phyloP scores from a whole-genome alignment of 768 basidiomycete genomes.

The Phaeotremella skinneri region DNA sequence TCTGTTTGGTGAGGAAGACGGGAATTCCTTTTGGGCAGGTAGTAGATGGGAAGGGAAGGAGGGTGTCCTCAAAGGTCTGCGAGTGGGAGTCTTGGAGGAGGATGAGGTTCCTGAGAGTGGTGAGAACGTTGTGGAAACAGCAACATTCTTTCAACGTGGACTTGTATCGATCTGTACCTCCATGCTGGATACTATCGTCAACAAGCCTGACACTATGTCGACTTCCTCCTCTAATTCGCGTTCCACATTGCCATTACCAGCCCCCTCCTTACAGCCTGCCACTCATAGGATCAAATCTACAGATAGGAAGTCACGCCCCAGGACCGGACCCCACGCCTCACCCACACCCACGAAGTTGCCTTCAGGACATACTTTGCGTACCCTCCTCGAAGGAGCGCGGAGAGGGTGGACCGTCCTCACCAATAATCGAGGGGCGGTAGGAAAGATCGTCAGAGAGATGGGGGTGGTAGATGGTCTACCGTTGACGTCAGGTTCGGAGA shows the following conservation, averaged over 20 bases:
- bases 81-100: conserved; percentile 58
- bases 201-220: conserved; percentile 52
- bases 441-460: conserved; percentile 69
- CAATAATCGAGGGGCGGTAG: conserved; percentile 75
- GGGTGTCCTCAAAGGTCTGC: conserved; percentile 62
- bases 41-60: conserved; percentile 55
- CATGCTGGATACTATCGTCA: conserved; percentile 54
- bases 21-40: conserved; percentile 43
- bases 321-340: conserved; percentile 51
- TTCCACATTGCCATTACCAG: neutral
- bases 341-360: conserved; percentile 55
- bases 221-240: conserved; percentile 17
- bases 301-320: conserved; percentile 19
- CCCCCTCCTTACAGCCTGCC: conserved; percentile 10
- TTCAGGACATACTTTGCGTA: conserved; percentile 74
- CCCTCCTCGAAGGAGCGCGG: conserved; percentile 66
- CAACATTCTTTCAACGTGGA: conserved; percentile 53
- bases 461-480: conserved; percentile 47
- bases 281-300: conserved; percentile 8
- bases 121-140: neutral
- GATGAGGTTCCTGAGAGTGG: conserved; percentile 11
- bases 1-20: conserved; percentile 56
- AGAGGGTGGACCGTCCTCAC: conserved; percentile 83
- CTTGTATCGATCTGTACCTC: conserved; percentile 60
- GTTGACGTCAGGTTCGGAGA: neutral